Conservation (phyloP, 2,329 filamentous ascomycete species). For the Capronia coronata region DNA sequence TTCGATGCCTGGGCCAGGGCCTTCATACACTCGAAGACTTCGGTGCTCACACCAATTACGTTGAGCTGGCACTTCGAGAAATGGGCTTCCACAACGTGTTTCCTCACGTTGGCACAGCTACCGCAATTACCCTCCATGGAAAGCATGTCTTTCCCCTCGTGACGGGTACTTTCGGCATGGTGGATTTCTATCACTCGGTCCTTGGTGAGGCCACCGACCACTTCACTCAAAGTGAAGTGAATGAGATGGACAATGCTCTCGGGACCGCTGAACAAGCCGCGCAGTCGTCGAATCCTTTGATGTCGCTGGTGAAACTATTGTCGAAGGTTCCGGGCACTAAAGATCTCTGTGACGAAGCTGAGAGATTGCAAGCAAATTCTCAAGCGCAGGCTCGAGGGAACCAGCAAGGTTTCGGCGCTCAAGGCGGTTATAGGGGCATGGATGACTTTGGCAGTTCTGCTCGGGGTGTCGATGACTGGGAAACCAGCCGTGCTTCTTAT, state of each 20-base stretch:
- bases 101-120: slow-evolving; percentile 61
- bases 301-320: slow-evolving; percentile 65
- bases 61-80: slow-evolving; percentile 68
- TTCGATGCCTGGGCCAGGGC: slow-evolving; percentile 68
- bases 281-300: slow-evolving; percentile 39
- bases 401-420: slow-evolving; percentile 33
- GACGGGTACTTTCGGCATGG: slow-evolving; percentile 67
- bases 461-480: slow-evolving; percentile 34
- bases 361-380: slow-evolving; percentile 54
- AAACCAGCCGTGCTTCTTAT: slow-evolving; percentile 15
- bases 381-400: slow-evolving; percentile 58
- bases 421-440: slow-evolving; percentile 27
- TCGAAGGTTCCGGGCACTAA: slow-evolving; percentile 68
- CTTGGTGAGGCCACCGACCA: slow-evolving; percentile 71
- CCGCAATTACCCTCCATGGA: slow-evolving; percentile 60
- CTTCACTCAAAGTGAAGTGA: slow-evolving; percentile 77
- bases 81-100: slow-evolving; percentile 64
- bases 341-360: slow-evolving; percentile 61
- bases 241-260: slow-evolving; percentile 69
- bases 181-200: slow-evolving; percentile 78
- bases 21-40: slow-evolving; percentile 74
- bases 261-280: slow-evolving; percentile 57
- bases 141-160: slow-evolving; percentile 66
- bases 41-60: slow-evolving; percentile 76
- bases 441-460: slow-evolving; percentile 25